Evolutionary conservation across 2,329 filamentous ascomycete species (phyloP).

Genomic region (Epichloe festucae): DNA sequence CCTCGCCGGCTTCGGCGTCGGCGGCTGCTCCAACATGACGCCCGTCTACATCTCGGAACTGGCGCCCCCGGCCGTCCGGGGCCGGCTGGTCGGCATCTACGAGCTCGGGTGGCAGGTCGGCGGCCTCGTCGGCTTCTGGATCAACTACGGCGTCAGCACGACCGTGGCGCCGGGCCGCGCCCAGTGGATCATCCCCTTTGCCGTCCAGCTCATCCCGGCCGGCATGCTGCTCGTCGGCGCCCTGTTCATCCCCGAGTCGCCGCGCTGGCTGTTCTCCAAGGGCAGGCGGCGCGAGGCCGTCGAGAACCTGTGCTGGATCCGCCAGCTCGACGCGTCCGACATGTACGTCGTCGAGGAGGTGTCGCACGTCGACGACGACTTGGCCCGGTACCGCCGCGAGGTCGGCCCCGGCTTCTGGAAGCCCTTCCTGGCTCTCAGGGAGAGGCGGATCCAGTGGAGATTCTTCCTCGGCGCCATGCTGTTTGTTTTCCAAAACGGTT

Average conservation of each 20-base stretch:
- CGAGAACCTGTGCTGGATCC: constrained; percentile 49
- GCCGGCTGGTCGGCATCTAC: constrained; percentile 12
- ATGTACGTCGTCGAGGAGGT: constrained; percentile 64
- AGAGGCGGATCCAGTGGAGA: constrained; percentile 51
- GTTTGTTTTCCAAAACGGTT: constrained; percentile 68
- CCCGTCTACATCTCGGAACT: constrained; percentile 13
- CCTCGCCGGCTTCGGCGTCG: constrained; percentile 13
- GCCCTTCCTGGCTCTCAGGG: constrained; percentile 47
- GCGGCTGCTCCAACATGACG: constrained; percentile 13
- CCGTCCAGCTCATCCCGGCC: constrained; percentile 53
- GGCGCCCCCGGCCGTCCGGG: constrained; percentile 10
- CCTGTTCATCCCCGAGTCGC: constrained; percentile 51
- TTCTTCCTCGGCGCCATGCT: constrained; percentile 62
- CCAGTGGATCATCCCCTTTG: constrained; percentile 55
- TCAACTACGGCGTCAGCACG: constrained; percentile 46
- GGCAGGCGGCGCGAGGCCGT: constrained; percentile 46
- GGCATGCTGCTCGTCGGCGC: constrained; percentile 47
- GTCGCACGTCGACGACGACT: constrained; percentile 53
- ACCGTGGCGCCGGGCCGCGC: constrained; percentile 31
- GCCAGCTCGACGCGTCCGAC: constrained; percentile 41
- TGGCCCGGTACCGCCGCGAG: constrained; percentile 48
- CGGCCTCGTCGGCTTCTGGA: constrained; percentile 10
- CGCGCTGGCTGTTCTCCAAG: constrained; percentile 55
- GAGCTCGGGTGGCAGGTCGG: constrained; percentile 12
- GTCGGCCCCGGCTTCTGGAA: constrained; percentile 65